These are phyloP conservation scores for Paraphoma sp. DNA, from an alignment of 2,329 filamentous ascomycete genomes.

Conservation along the genomic window DNA sequence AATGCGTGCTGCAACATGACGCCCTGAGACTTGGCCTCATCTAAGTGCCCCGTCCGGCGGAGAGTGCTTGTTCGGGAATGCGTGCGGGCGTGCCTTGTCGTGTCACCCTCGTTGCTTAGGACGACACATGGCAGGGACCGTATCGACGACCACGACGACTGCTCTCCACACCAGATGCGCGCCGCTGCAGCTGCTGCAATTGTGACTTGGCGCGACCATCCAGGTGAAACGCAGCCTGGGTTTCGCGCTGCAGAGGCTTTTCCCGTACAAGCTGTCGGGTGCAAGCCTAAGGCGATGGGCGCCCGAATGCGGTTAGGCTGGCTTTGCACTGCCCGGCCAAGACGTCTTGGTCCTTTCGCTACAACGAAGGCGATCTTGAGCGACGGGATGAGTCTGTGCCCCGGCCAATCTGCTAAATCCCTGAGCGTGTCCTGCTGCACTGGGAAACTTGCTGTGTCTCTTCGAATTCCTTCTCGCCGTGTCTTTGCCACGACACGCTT, in stretches of 20 bases:
- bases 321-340: not conserved
- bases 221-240: not conserved
- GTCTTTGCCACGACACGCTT: not conserved
- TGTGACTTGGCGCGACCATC: not conserved
- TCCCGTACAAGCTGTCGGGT: not conserved
- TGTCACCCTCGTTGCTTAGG: not conserved
- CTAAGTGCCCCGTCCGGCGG: constrained; percentile 17
- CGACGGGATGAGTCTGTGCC: not conserved
- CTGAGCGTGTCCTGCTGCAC: not conserved
- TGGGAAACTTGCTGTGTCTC: not conserved
- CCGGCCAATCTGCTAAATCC: not conserved
- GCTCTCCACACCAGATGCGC: not conserved
- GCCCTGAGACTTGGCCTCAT: constrained; percentile 30
- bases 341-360: not conserved
- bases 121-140: constrained; percentile 6
- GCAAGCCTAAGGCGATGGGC: not conserved
- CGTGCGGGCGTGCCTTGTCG: constrained; percentile 8
- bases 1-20: constrained; percentile 13
- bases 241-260: not conserved
- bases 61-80: constrained; percentile 9
- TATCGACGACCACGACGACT: not conserved
- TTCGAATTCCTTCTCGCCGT: not conserved
- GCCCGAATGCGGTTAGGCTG: not conserved
- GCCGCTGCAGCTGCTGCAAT: constrained; percentile 1
- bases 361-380: not conserved